Base-by-base conservation (phyloP, 345 rosid genomes). In the Euphorbia tirucalli region DNA sequence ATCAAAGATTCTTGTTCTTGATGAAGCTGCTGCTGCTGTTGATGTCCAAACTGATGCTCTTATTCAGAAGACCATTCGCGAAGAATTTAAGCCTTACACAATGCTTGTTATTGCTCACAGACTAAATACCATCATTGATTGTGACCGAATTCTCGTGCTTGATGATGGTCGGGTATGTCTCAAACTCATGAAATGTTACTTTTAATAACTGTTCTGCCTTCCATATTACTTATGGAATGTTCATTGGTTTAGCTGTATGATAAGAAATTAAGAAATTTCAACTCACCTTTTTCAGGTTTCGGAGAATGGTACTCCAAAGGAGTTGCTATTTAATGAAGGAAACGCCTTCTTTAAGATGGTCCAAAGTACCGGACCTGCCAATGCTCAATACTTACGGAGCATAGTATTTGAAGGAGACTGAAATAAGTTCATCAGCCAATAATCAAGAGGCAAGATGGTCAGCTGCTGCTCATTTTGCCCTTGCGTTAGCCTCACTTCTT, bases 401-500 rank as follows among this genome's bases (percentile, higher is more conserved):
- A 50, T 78, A 61, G 78, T 65, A 39, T 59, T 70, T 24, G 75
- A 66, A 50, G 41, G 58, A 24, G 62, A 49, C 54, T 48, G 74
- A 69, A 65, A 63, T 19, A 72, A 64, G 54, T 48, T 28, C n/a
- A 52, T 46, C 16, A 60, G 15, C 56, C 59, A 62, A 27, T 68
- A 46, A 61, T 30, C 19, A 70, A 24, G 28, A 37, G 41, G 24
- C 35, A 37, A 68, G 74, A 65, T 78, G 77, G 77, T 70, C 74
- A 37, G 74, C 77, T 27, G 91, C 96, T 44, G 91, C 96, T 44
- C 89, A 85, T 67, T 85, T 71, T 72, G 97, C 97, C 15, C 81
- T 91, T 3, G 89, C 13, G 85, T 85, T 65, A 87, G 92, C 84
- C 93, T 91, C 74, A 80, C 86, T 71, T 86, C 93, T 61, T 82